phyloP scores from a whole-genome alignment of 140 eudicot species.

The Eryngium alpinum region DNA sequence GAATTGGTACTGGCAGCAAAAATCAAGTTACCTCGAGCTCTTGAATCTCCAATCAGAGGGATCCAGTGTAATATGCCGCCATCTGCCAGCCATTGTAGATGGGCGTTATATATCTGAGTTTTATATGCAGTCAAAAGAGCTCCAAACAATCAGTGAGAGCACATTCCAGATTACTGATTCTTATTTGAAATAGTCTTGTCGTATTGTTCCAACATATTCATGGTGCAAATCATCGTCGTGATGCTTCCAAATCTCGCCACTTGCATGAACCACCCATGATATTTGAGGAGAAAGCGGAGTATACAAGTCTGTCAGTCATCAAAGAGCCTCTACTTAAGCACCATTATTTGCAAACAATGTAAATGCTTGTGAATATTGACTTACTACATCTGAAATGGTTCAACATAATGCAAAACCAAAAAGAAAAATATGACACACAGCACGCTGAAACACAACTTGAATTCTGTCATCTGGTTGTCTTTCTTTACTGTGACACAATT shows the following conservation, averaged over 20 bases:
- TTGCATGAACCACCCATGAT: conserved; percentile 30
- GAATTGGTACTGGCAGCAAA: too few species aligned
- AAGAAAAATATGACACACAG: too few species aligned
- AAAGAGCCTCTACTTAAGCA: not conserved
- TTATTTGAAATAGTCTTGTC: conserved; percentile 72
- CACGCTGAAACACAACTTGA: too few species aligned
- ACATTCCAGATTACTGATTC: not conserved
- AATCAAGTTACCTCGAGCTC: too few species aligned
- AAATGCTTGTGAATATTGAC: too few species aligned
- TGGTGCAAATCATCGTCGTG: conserved; percentile 59
- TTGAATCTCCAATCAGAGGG: too few species aligned
- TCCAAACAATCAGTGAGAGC: not conserved
- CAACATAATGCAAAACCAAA: too few species aligned
- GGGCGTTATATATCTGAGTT: not conserved
- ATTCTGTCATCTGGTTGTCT: too few species aligned
- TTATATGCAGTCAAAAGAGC: not conserved
- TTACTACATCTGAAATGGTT: too few species aligned
- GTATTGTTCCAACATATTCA: conserved; percentile 65
- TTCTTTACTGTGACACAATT: too few species aligned
- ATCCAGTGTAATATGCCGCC: too few species aligned
- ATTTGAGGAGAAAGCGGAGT: conserved; percentile 10
- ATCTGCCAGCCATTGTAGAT: not conserved
- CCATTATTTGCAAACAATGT: not conserved
- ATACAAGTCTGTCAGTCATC: not conserved
- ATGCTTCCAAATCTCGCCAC: conserved; percentile 89